Percentiles rank a stretch among this genome's conserved stretches.
Evolutionary conservation across 2,329 filamentous ascomycete genomes (phyloP).

Genomic region (Knoxdaviesia proteae): DNA sequence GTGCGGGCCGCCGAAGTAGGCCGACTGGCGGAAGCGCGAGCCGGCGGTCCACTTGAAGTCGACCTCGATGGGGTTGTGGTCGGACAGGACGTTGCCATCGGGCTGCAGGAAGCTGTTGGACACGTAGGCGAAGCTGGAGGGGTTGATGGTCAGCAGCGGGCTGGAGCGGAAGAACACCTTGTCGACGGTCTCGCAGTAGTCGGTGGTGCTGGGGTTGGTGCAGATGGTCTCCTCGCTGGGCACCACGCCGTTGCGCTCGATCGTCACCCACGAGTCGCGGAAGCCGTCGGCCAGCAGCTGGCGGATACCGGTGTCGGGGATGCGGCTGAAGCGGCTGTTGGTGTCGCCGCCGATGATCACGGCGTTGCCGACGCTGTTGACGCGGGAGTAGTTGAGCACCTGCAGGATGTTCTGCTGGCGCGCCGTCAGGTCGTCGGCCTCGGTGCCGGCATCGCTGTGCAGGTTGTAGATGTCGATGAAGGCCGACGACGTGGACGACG

Average conservation of each 20-base stretch:
- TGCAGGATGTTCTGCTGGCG: conserved; percentile 39
- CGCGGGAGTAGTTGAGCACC: conserved; percentile 33
- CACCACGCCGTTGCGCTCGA: conserved; percentile 23
- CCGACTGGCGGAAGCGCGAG: conserved; percentile 19
- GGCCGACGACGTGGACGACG: conserved; percentile 17
- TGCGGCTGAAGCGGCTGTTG: conserved; percentile 41
- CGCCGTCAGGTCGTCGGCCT: conserved; percentile 28
- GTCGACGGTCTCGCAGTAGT: conserved; percentile 43
- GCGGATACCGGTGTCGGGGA: conserved; percentile 32
- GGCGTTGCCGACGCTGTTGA: conserved; percentile 34
- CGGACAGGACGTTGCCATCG: conserved; percentile 34
- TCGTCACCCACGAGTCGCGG: conserved; percentile 37
- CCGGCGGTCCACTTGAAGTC: conserved; percentile 24
- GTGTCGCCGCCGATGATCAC: conserved; percentile 45
- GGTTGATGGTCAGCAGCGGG: conserved; percentile 21
- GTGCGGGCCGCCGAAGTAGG: conserved; percentile 24
- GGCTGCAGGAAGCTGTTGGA: conserved; percentile 33
- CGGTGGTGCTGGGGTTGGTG: conserved; percentile 31
- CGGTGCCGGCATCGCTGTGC: conserved; percentile 42
- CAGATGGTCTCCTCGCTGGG: conserved; percentile 27
- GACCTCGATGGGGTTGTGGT: conserved; percentile 45
- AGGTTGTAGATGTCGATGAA: conserved; percentile 46
- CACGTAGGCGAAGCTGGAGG: conserved; percentile 32
- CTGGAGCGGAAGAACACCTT: conserved; percentile 41
- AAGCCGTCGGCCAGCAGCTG: conserved; percentile 27